These are phyloP conservation scores for Stephania japonica DNA, from an alignment of 164 flowering plant genomes.

Conservation along the genomic window DNA sequence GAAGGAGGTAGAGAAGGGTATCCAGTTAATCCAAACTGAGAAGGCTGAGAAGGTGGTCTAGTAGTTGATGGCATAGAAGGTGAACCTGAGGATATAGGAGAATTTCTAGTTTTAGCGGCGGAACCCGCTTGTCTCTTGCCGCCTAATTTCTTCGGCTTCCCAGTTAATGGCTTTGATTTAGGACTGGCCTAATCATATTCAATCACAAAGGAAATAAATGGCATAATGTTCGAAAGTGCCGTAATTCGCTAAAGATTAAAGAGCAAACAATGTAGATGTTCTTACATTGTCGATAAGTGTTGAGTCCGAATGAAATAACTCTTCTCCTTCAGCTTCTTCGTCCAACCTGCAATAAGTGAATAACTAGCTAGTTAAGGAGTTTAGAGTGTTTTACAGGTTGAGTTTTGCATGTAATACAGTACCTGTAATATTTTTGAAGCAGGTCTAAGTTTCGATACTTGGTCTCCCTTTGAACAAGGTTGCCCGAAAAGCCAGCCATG, in stretches of 20 bases:
- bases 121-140: conserved; percentile 26
- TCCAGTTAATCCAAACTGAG: conserved; percentile 36
- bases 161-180: conserved; percentile 19
- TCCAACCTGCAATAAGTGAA: conserved; percentile 37
- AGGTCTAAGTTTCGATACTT: conserved; percentile 50
- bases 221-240: not conserved
- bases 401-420: not conserved
- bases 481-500: conserved; percentile 63
- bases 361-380: no score
- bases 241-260: not conserved
- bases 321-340: conserved; percentile 46
- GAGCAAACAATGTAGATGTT: not conserved
- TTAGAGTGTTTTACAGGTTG: not conserved
- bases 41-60: conserved; percentile 21
- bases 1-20: conserved; percentile 28
- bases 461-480: conserved; percentile 46
- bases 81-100: conserved; percentile 14
- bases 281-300: conserved; percentile 29
- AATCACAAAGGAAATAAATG: not conserved
- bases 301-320: conserved; percentile 35
- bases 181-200: conserved; percentile 17
- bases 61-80: conserved; percentile 21
- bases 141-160: conserved; percentile 25
- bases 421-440: conserved; percentile 61
- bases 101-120: conserved; percentile 16